Conservation (phyloP, 495 filamentous ascomycete species). For the Bryoglossum gracile region DNA sequence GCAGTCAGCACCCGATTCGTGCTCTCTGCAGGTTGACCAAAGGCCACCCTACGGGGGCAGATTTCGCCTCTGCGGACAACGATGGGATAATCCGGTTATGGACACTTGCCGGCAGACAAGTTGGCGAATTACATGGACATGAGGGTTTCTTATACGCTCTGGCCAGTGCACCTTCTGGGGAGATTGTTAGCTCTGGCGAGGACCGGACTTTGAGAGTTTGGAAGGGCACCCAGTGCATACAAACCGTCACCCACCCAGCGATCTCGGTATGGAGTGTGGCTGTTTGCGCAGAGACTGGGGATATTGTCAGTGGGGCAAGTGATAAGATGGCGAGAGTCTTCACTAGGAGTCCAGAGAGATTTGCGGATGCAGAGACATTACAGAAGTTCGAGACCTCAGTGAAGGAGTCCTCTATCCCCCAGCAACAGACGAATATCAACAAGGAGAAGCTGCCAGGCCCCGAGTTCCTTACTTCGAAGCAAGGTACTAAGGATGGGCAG, state of each 20-base stretch:
- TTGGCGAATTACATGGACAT: conserved; percentile 75
- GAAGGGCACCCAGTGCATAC: conserved; percentile 72
- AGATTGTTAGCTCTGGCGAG: conserved; percentile 86
- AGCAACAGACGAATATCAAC: conserved; percentile 73
- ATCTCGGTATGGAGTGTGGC: conserved; percentile 95
- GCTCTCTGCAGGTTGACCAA: conserved; percentile 77
- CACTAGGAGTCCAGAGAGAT: conserved; percentile 61
- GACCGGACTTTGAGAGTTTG: conserved; percentile 89
- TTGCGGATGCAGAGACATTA: conserved; percentile 49
- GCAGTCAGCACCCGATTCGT: conserved; percentile 71
- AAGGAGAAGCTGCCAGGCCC: conserved; percentile 84
- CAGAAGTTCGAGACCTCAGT: conserved; percentile 74
- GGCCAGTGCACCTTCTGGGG: conserved; percentile 66
- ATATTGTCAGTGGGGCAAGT: conserved; percentile 88
- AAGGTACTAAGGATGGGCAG: conserved; percentile 88
- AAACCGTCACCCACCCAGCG: conserved; percentile 95
- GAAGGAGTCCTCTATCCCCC: conserved; percentile 74
- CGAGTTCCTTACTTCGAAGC: conserved; percentile 71
- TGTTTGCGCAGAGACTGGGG: conserved; percentile 69
- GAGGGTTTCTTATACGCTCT: conserved; percentile 95
- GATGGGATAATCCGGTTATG: conserved; percentile 81
- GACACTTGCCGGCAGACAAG: conserved; percentile 64
- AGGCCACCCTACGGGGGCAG: conserved; percentile 68
- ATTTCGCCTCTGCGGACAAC: conserved; percentile 86
- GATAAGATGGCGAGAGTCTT: conserved; percentile 85